These are phyloP conservation scores for Diphasiastrum complanatum DNA, from an alignment of 83 land plant species.

Conservation along the genomic window DNA sequence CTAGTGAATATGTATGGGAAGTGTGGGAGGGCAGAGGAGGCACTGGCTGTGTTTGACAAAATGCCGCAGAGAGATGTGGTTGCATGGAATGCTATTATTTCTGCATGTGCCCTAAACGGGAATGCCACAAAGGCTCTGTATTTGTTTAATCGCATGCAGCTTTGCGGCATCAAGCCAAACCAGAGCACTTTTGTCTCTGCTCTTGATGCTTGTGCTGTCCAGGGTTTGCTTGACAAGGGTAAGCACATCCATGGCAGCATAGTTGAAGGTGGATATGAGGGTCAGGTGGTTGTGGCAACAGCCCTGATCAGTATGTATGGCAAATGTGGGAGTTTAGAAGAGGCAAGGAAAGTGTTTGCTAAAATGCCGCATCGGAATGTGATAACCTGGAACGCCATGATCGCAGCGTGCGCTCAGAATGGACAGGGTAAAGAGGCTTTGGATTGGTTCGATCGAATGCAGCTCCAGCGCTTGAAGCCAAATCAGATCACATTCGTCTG, in stretches of 20 bases:
- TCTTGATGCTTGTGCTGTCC: slow-evolving; percentile 46
- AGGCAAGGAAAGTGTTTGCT: slow-evolving; percentile 32
- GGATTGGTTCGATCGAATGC: slow-evolving; percentile 35
- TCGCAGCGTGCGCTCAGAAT: slow-evolving; percentile 43
- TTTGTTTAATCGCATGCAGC: slow-evolving; percentile 35
- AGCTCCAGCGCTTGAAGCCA: slow-evolving; percentile 7
- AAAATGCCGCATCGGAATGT: slow-evolving; percentile 30
- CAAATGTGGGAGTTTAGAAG: slow-evolving; percentile 42
- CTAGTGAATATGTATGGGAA: slow-evolving; percentile 51
- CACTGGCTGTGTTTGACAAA: slow-evolving; percentile 35
- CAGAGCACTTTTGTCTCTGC: slow-evolving; percentile 43
- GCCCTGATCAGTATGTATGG: slow-evolving; percentile 56
- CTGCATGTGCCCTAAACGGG: slow-evolving; percentile 36
- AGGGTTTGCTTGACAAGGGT: slow-evolving; percentile 31
- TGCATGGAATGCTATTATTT: slow-evolving; percentile 57
- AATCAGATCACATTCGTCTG: slow-evolving; percentile 45
- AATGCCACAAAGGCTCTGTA: slow-evolving; percentile 34
- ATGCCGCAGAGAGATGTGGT: slow-evolving; percentile 40
- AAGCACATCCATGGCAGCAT: slow-evolving; percentile 25
- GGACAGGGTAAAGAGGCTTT: slow-evolving; percentile 42
- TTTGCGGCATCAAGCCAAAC: slow-evolving; percentile 31
- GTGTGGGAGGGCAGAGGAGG: slow-evolving; percentile 35
- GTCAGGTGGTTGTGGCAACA: slow-evolving; percentile 43
- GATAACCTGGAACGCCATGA: slow-evolving; percentile 52
- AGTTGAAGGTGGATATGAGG: slow-evolving; percentile 14